Percentiles rank a stretch among this genome's conserved stretches.
Conservation (phyloP, 768 basidiomycete genomes). For the Podaxis sp. region DNA sequence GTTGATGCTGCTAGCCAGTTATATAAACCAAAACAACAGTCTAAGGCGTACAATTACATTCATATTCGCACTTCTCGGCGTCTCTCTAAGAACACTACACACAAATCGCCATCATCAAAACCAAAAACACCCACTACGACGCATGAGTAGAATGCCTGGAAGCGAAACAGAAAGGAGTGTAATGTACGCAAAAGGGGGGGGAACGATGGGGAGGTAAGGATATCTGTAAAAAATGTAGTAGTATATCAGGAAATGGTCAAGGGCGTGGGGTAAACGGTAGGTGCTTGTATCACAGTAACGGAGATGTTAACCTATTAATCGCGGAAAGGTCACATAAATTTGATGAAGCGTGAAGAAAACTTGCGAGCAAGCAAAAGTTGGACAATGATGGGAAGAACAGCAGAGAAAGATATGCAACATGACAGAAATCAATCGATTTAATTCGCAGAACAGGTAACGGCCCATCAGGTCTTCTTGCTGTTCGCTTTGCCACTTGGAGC, state of each 20-base stretch:
- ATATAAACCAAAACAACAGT: background rate
- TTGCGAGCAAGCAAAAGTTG: background rate
- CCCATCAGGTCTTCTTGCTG: background rate
- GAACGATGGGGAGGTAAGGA: background rate
- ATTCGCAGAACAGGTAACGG: background rate
- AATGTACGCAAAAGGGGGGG: background rate
- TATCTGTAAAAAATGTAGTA: background rate
- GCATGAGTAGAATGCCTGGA: background rate
- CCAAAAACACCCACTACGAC: background rate
- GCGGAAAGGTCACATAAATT: background rate
- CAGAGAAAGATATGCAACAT: background rate
- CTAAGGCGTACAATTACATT: slow-evolving; percentile 7
- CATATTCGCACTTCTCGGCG: background rate
- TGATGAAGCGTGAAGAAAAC: background rate
- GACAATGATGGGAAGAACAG: background rate
- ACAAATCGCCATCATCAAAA: background rate
- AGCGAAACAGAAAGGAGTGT: background rate
- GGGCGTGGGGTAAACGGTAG: background rate
- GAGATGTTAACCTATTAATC: background rate
- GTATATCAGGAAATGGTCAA: background rate
- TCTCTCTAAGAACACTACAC: background rate
- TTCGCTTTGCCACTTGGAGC: background rate
- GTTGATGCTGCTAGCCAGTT: background rate
- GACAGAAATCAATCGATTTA: background rate
- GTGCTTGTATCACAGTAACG: background rate